A percentile compares a stretch with the other conserved stretches of the same genome.
phyloP scores from a whole-genome alignment of 805 yeast genomes.

The Huiozyma naganishii region DNA sequence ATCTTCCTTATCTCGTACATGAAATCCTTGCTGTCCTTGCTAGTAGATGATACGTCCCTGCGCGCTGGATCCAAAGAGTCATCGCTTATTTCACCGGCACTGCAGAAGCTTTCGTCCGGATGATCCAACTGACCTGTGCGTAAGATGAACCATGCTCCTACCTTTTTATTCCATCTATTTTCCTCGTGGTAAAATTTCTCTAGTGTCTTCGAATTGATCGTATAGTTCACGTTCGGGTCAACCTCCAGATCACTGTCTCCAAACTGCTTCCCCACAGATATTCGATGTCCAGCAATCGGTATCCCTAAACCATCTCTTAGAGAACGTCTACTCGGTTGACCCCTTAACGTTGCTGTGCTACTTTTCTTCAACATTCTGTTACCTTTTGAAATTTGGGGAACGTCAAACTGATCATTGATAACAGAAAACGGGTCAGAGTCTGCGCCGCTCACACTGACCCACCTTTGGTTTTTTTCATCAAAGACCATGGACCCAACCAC shows the following conservation, averaged over 20 bases:
- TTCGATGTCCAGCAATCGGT: background rate
- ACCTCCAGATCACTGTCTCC: background rate
- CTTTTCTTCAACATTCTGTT: background rate
- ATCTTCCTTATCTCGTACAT: slow-evolving; percentile 28
- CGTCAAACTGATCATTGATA: slow-evolving; percentile 2
- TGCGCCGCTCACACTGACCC: slow-evolving; percentile 24
- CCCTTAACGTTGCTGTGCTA: slow-evolving; percentile 15
- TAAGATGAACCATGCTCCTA: slow-evolving; percentile 22
- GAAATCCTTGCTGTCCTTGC: slow-evolving; percentile 14
- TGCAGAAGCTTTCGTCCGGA: no score
- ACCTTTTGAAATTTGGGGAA: slow-evolving; percentile 14
- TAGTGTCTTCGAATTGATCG: slow-evolving; percentile 3
- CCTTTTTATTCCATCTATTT: slow-evolving; percentile 24
- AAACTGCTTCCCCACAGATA: background rate
- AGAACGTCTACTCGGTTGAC: slow-evolving; percentile 11
- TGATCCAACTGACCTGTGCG: background rate
- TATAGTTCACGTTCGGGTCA: background rate
- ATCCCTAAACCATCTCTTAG: no score
- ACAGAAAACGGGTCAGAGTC: slow-evolving; percentile 22
- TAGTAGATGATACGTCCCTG: slow-evolving; percentile 9
- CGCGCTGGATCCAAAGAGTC: background rate
- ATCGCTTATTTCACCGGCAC: no score
- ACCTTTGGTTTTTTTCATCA: slow-evolving; percentile 25
- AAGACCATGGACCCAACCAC: slow-evolving; percentile 27
- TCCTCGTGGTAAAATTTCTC: slow-evolving; percentile 27